phyloP scores from a whole-genome alignment of 768 basidiomycete genomes.

The Brasilioporus rufonigricans region DNA sequence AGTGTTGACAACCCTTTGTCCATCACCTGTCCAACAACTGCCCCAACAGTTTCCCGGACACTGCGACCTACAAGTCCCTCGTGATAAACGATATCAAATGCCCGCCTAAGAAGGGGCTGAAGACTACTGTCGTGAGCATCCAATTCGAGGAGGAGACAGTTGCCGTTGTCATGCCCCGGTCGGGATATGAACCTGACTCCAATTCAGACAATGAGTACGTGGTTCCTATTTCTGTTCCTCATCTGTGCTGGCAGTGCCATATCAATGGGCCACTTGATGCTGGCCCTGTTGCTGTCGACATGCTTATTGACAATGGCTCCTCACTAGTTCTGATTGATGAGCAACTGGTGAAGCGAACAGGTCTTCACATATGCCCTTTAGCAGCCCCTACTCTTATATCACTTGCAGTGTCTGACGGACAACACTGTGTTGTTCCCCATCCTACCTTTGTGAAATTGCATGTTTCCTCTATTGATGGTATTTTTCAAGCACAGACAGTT shows the following conservation, averaged over 20 bases:
- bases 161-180: conserved; percentile 1
- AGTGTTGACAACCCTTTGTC: conserved; percentile 14
- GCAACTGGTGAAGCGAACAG: neutral
- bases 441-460: conserved; percentile 5
- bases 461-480: conserved; percentile 3
- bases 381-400: too few species aligned
- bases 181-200: neutral
- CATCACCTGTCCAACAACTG: conserved; percentile 12
- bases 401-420: too few species aligned
- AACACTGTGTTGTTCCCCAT: neutral
- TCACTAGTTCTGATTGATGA: neutral
- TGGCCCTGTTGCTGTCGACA: neutral
- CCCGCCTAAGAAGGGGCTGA: neutral
- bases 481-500: neutral
- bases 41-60: conserved; percentile 17
- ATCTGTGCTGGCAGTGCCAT: neutral
- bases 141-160: neutral
- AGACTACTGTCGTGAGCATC: neutral
- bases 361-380: too few species aligned
- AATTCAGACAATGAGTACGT: neutral
- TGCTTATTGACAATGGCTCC: neutral
- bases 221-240: neutral
- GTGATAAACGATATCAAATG: neutral
- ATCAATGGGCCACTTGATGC: neutral
- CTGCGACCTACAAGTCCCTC: conserved; percentile 6